Conservation (phyloP, 257 asterid genomes). For the Solanum raphanifolium region DNA sequence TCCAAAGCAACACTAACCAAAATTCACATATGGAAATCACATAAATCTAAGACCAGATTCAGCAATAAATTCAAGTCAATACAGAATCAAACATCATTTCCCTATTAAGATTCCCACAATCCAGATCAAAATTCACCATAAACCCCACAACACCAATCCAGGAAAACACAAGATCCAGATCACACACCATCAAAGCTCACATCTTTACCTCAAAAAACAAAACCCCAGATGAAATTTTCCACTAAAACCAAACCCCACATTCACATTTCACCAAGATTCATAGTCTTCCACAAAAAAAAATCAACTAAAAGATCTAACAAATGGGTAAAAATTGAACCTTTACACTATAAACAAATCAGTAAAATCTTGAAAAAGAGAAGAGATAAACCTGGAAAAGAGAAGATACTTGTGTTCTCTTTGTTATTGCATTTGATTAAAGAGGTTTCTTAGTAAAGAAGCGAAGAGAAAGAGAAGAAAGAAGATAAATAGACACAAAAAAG, state of each 20-base stretch:
- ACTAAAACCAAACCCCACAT: neutral
- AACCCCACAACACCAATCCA: neutral
- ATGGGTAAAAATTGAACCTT: neutral
- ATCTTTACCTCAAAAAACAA: constrained; percentile 1
- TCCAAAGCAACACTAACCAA: neutral
- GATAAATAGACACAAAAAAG: neutral
- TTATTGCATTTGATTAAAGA: neutral
- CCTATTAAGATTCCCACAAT: neutral
- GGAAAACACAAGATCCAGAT: constrained; percentile 8
- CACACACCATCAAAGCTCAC: constrained; percentile 1
- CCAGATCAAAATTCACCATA: neutral
- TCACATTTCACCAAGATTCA: neutral
- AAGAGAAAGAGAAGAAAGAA: neutral
- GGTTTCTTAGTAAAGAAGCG: neutral
- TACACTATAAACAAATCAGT: neutral
- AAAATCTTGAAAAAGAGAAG: neutral
- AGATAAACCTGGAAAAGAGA: constrained; percentile 7
- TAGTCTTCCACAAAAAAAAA: neutral
- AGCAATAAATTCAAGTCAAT: neutral
- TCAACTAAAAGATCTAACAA: neutral
- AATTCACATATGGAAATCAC: neutral
- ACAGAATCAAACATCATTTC: neutral
- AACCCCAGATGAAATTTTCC: constrained; percentile 1
- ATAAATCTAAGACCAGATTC: neutral
- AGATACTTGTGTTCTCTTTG: neutral